A percentile compares a stretch with the other conserved stretches of the same genome.
These are phyloP conservation scores for Clonostachys byssicola DNA, from an alignment of 2,329 filamentous ascomycete genomes.

Conservation along the genomic window DNA sequence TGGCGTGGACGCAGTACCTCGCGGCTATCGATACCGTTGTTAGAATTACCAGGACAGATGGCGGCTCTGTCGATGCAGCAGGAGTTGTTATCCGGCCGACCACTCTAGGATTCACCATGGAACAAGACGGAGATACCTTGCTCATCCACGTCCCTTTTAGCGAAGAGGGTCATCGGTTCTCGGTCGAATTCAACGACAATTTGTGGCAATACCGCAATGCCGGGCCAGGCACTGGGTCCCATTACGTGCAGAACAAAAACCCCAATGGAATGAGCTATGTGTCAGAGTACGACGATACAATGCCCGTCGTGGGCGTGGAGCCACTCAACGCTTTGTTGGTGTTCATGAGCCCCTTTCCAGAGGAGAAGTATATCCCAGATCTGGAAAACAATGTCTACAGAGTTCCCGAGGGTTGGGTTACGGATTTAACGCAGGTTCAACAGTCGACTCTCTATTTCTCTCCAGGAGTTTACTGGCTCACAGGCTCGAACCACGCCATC, in stretches of 20 bases:
- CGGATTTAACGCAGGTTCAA: slow-evolving; percentile 7
- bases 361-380: slow-evolving; percentile 7
- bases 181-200: slow-evolving; percentile 22
- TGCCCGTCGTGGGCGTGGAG: slow-evolving; percentile 16
- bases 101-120: slow-evolving; percentile 12
- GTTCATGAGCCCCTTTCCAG: slow-evolving; percentile 20
- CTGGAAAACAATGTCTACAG: slow-evolving; percentile 1
- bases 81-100: slow-evolving; percentile 20
- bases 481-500: slow-evolving; percentile 12
- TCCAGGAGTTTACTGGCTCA: slow-evolving; percentile 23
- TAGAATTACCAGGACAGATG: slow-evolving; percentile 10
- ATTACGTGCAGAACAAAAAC: slow-evolving; percentile 9
- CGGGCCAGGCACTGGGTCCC: slow-evolving; percentile 1
- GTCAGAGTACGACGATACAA: slow-evolving; percentile 6
- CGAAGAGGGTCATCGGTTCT: slow-evolving; percentile 17
- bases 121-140: slow-evolving; percentile 8
- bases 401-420: slow-evolving; percentile 5
- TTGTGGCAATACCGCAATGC: slow-evolving; percentile 16
- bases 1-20: slow-evolving; percentile 28
- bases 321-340: slow-evolving; percentile 20
- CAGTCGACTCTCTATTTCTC: slow-evolving; percentile 14
- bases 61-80: slow-evolving; percentile 6
- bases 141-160: slow-evolving; percentile 17
- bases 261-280: slow-evolving; percentile 13
- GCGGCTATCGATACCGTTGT: slow-evolving; percentile 13